phyloP scores from a whole-genome alignment of 2,329 filamentous ascomycete species.

The Hymenoscyphus scutula region DNA sequence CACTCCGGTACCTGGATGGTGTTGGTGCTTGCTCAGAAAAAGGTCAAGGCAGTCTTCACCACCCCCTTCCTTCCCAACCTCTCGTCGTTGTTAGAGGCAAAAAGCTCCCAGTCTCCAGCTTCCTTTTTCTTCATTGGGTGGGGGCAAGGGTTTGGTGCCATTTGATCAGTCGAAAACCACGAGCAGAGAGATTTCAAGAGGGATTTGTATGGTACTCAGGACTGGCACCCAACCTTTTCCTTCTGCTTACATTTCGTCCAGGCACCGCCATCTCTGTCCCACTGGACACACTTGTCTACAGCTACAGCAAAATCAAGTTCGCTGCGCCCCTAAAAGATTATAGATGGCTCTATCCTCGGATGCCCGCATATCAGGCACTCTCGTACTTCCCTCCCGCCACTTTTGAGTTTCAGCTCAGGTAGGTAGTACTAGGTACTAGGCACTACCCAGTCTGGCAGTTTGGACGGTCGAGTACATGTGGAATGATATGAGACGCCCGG shows the following conservation, averaged over 20 bases:
- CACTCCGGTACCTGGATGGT: neutral
- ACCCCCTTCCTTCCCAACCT: neutral
- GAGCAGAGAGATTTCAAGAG: too few relatives aligned
- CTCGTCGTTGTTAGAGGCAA: too few relatives aligned
- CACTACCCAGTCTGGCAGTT: too few relatives aligned
- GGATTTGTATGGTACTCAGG: too few relatives aligned
- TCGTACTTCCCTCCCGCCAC: conserved; percentile 1
- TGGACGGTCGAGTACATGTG: neutral
- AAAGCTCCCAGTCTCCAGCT: too few relatives aligned
- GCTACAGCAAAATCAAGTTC: too few relatives aligned
- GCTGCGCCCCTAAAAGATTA: neutral
- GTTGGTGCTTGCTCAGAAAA: too few relatives aligned
- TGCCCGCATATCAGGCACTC: neutral
- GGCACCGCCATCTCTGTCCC: too few relatives aligned
- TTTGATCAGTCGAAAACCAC: neutral
- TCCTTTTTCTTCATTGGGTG: neutral
- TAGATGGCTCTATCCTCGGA: neutral
- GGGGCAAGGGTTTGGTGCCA: neutral
- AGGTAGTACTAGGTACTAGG: neutral
- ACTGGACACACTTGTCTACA: too few relatives aligned
- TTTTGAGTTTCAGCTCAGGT: neutral
- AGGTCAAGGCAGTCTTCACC: neutral
- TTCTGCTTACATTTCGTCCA: neutral
- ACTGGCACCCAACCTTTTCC: too few relatives aligned
- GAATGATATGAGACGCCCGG: neutral